Base-by-base conservation (phyloP, 1,284 basidiomycete genomes). In the Trametes pubescens region DNA sequence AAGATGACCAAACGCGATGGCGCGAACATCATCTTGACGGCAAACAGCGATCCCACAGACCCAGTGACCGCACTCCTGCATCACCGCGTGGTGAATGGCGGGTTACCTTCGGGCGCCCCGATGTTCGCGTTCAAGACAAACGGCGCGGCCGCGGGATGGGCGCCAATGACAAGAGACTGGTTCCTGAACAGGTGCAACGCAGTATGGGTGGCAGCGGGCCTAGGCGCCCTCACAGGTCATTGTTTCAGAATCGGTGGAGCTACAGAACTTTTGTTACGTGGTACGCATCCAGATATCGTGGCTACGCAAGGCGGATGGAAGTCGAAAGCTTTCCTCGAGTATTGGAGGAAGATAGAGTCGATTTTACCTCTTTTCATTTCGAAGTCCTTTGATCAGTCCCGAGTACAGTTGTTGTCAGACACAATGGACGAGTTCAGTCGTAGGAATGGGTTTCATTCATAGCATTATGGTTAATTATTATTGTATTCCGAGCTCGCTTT, bases 221-320 rank as follows among this genome's bases (percentile, higher is more conserved):
- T 71, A 0, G 38, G 52, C 4, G 8, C 29, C 11, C 61, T 74
- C 5, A 52, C 61, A 0, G 72, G 74, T 2, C 75, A 76, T 54
- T 71, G 68, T 21, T 77, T 76, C 64, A 59, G 72, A 5, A 76
- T 76, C 34, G 74, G 76, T 0, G 75, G 74, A 0, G 73, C 74
- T 0, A 72, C 72, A 0, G 72, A 73, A 35, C 62, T 76, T 2
- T 65, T 77, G 0, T 32, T 71, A 0, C 58, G 61, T 0, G 74
- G 76, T 3, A 72, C 75, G 2, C 61, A 68, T 0, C 70, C 69
- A 4, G 67, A 76, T 4, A 44, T 74, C 0, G 74, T 77, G 0
- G 71, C 73, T 13, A 65, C 65, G 0, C 56, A 64, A 24, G 74
- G 74, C 0, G 61, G 73, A 0, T 78, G 76, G 76, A 69, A 61